Base-by-base conservation (phyloP, 345 rosid genomes). In the Populus deltoides region DNA sequence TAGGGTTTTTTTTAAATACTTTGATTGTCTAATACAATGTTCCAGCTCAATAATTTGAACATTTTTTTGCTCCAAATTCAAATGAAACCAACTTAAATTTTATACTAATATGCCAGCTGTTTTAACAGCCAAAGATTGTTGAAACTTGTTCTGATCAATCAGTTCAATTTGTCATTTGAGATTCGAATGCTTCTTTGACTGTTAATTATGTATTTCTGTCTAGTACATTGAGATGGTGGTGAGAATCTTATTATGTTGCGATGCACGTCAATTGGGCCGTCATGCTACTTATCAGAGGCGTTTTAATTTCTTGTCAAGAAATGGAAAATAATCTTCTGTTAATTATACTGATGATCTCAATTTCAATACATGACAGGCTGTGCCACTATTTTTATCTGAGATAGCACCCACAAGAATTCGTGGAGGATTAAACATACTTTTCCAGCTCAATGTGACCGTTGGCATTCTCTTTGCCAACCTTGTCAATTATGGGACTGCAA, bases 361-460 rank as follows among this genome's bases (percentile, higher is more conserved):
- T 74, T 57, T 79, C 41, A 12, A 55, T 68, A 8, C 33, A 25
- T 10, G 20, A 81, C 88, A 92, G 97, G 98, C 97, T 4, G 99
- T 96, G 36, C 99, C 99, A 1, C 75, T 96, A 84, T 93, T 96
- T 81, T 85, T 96, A 72, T 96, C 99, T 10, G 99, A 96, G 87
- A 93, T 96, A 75, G 98, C 99, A 80, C 99, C 99, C 1, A 91
- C 98, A 6, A 88, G 90, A 75, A 93, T 91, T 74, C 94, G 99
- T 51, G 99, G 99, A 79, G 99, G 89, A 16, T 86, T 93, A 63
- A 96, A 96, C 81, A 96, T 96, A 68, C 82, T 96, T 18, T 96
- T 96, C 87, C 99, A 96, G 75, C 98, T 96, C 53, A 96, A 96
- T 29, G 86, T 93, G 85, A 96, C 99, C 29, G 87, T 96, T 55